These are phyloP conservation scores for Annona squamosa DNA, from an alignment of 164 flowering plant genomes.

Conservation along the genomic window DNA sequence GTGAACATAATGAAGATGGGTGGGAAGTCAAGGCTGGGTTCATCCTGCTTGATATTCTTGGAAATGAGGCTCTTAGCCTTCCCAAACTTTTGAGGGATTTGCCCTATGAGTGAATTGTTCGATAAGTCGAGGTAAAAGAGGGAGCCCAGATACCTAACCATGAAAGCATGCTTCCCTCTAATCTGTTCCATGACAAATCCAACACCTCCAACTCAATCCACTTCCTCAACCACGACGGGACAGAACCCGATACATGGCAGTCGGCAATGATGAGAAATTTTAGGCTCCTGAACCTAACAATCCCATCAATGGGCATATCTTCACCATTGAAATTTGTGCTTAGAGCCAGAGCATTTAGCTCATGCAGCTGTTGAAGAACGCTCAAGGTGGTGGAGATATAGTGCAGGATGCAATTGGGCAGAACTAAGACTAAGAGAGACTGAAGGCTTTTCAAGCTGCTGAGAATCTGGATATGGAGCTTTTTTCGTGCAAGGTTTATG, in stretches of 20 bases:
- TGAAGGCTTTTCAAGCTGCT: constrained; percentile 43
- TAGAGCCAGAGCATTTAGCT: constrained; percentile 45
- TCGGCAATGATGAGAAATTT: constrained; percentile 44
- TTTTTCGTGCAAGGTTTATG: constrained; percentile 55
- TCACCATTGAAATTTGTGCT: constrained; percentile 46
- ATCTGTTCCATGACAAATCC: constrained; percentile 59
- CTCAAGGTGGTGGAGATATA: constrained; percentile 42
- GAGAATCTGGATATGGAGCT: constrained; percentile 39
- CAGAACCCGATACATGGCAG: constrained; percentile 24
- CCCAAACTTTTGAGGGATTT: constrained; percentile 14
- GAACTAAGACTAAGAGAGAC: constrained; percentile 39
- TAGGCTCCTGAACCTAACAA: constrained; percentile 30
- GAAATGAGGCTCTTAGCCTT: constrained; percentile 1
- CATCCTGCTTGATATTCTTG: neutral
- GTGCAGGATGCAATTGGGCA: constrained; percentile 40
- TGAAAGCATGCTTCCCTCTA: constrained; percentile 41
- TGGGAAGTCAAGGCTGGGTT: neutral
- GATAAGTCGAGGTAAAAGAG: constrained; percentile 20
- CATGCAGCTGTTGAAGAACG: constrained; percentile 47
- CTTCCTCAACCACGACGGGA: constrained; percentile 11
- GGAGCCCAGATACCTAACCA: constrained; percentile 25
- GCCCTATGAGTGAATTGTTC: constrained; percentile 13
- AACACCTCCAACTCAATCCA: constrained; percentile 35
- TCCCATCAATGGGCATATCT: constrained; percentile 36
- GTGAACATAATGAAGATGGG: neutral